Evolutionary conservation across 768 basidiomycete genomes (phyloP).

Genomic region (Coprinopsis marcescibilis): DNA sequence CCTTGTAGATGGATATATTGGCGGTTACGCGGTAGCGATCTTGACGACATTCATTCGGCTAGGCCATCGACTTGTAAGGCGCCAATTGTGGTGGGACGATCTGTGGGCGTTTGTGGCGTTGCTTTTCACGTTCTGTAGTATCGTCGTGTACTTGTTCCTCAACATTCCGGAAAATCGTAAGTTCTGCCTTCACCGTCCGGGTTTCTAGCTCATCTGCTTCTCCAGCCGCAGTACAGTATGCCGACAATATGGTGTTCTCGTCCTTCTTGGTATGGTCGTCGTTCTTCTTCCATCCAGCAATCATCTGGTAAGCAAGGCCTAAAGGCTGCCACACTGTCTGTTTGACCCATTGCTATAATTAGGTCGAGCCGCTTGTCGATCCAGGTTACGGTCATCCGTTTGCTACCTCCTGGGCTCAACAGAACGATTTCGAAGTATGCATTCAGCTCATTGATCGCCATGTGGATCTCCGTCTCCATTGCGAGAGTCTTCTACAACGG

Average conservation of each 20-base stretch:
- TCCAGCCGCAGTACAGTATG: neutral
- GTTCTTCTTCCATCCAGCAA: neutral
- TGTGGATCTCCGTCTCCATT: constrained; percentile 1
- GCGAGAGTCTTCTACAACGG: constrained; percentile 1
- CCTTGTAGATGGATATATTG: neutral
- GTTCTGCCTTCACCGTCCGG: neutral
- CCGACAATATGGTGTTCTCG: neutral
- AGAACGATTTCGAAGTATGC: neutral
- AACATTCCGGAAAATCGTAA: constrained; percentile 1
- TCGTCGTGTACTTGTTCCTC: neutral
- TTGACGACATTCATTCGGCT: neutral
- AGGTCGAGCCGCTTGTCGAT: neutral
- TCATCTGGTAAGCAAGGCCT: neutral
- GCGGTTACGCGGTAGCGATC: neutral
- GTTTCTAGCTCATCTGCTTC: neutral
- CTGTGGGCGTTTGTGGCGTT: constrained; percentile 1
- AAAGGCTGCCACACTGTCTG: neutral
- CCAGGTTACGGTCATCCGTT: constrained; percentile 1
- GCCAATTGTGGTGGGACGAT: constrained; percentile 2
- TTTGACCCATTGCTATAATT: neutral
- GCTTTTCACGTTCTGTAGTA: neutral
- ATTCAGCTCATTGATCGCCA: neutral
- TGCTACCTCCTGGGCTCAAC: neutral
- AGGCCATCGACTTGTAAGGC: neutral
- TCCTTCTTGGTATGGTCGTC: neutral